Evolutionary conservation across 176 grass and related monocot species (phyloP), one percentile per base, ranked within the genome.

Genomic region (Miscanthus lutarioriparius): DNA sequence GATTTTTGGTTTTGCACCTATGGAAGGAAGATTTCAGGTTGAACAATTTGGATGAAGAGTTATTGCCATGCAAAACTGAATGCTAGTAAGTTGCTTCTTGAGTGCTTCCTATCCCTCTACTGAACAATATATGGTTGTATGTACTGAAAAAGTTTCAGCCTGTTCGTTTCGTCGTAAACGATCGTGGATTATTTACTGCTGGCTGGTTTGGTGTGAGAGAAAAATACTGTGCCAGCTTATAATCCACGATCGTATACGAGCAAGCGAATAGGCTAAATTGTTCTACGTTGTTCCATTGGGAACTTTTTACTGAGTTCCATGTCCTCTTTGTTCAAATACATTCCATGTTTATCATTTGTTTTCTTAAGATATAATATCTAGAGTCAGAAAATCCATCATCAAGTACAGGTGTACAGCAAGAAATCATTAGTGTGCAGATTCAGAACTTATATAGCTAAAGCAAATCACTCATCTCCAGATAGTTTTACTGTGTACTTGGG

Each of bases 21-120:
- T 61, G 16, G 33, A 69, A 22, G 23, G 45, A 64, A 86, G 14
- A 23, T 82, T 71, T 48, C 56, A 84, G 27, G 43, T 36, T 84
- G n/a, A 80, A 56, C 5, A 70, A 75, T 30, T 64, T 61, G 27
- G 67, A 45, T 58, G 19, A 35, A 44, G 22, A 54, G 20, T 43
- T 65, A 82, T 48, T 28, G 26, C 4, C 7, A 78, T 65, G 36
- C 8, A 76, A 64, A 39, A 53, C 43, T 85, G 1, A 89, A 76
- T 49, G 7, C 1, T 81, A 63, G 64, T 77, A 85, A 76, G 49
- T 10, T 75, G 51, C 26, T 76, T 85, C 30, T 49, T 72, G 47
- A 67, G 15, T 25, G 56, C 30, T 65, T 76, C 53, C 26, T 45
- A 20, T 36, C 54, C 27, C 64, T 85, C 40, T 58, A 45, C 11